phyloP scores from a whole-genome alignment of 768 basidiomycete species.

The Cytidiella melzeri region DNA sequence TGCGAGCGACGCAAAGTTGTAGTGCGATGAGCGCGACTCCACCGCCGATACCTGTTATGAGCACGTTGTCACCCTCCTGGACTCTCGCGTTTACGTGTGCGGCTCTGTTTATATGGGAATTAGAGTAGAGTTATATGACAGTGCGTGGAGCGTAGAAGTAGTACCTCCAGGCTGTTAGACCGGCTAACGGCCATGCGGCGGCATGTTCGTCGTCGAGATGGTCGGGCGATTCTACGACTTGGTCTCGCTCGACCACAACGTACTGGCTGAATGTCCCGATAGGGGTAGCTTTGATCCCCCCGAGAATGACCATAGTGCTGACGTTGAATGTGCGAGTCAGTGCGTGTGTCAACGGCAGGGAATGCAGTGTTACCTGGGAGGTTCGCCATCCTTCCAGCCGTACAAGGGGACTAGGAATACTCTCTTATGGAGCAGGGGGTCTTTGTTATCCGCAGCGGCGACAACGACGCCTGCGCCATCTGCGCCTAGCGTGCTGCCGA shows the following conservation, averaged over 20 bases:
- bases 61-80: slow-evolving; percentile 57
- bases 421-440: slow-evolving; percentile 52
- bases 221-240: slow-evolving; percentile 57
- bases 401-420: slow-evolving; percentile 74
- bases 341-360: neutral
- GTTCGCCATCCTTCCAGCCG: slow-evolving; percentile 65
- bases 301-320: slow-evolving; percentile 58
- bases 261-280: slow-evolving; percentile 77
- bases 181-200: slow-evolving; percentile 74
- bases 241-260: slow-evolving; percentile 62
- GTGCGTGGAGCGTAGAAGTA: slow-evolving; percentile 9
- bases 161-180: slow-evolving; percentile 81
- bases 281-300: slow-evolving; percentile 45
- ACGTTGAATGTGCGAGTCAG: neutral
- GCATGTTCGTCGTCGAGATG: slow-evolving; percentile 64
- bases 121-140: neutral
- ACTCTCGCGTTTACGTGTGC: slow-evolving; percentile 60
- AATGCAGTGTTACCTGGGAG: slow-evolving; percentile 31
- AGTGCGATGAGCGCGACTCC: slow-evolving; percentile 76
- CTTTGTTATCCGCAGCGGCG: slow-evolving; percentile 45
- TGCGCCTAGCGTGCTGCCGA: slow-evolving; percentile 58
- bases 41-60: slow-evolving; percentile 80
- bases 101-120: slow-evolving; percentile 38
- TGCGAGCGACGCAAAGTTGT: slow-evolving; percentile 69
- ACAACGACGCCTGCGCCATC: slow-evolving; percentile 73